Percentiles rank a stretch among this genome's conserved stretches.
phyloP scores from a whole-genome alignment of 352 stramenopile genomes.

The Phytophthora foliorum region DNA sequence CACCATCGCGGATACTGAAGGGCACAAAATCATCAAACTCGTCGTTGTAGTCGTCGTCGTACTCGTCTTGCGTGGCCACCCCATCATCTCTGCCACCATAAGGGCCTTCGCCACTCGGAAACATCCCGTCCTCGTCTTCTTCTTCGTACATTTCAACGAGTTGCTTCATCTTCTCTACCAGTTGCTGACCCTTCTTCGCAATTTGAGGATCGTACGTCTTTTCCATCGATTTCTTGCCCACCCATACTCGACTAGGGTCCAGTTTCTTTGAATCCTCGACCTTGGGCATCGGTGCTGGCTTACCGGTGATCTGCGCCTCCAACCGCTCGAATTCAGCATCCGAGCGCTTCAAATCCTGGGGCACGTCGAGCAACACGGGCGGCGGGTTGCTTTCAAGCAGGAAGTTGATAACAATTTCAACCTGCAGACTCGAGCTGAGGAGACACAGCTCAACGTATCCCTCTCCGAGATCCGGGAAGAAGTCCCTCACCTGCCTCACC shows the following conservation, averaged over 20 bases:
- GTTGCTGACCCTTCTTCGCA: slow-evolving; percentile 49
- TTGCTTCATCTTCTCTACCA: slow-evolving; percentile 66
- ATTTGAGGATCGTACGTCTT: slow-evolving; percentile 72
- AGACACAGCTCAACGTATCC: slow-evolving; percentile 74
- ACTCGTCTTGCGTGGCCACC: slow-evolving; percentile 56
- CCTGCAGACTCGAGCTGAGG: slow-evolving; percentile 49
- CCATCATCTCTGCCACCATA: slow-evolving; percentile 25
- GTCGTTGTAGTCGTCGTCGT: slow-evolving; percentile 90
- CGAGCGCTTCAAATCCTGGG: slow-evolving; percentile 37
- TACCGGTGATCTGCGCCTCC: slow-evolving; percentile 42
- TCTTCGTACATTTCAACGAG: slow-evolving; percentile 62
- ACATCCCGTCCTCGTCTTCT: slow-evolving; percentile 44
- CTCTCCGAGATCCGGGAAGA: slow-evolving; percentile 68
- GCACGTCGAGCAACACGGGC: slow-evolving; percentile 43
- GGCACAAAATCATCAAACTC: slow-evolving; percentile 87
- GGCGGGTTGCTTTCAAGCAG: slow-evolving; percentile 64
- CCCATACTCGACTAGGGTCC: slow-evolving; percentile 60
- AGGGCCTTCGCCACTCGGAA: slow-evolving; percentile 12
- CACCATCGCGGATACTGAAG: slow-evolving; percentile 61
- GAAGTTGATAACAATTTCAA: slow-evolving; percentile 70
- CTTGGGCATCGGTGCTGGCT: slow-evolving; percentile 14
- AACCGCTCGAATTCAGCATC: slow-evolving; percentile 40
- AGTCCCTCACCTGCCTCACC: slow-evolving; percentile 66
- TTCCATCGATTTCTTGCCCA: slow-evolving; percentile 71
- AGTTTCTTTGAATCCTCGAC: slow-evolving; percentile 50